Evolutionary conservation across 768 basidiomycete species (phyloP), one percentile per base, ranked within the genome.

Genomic region (Chlorophyllum brunneum): DNA sequence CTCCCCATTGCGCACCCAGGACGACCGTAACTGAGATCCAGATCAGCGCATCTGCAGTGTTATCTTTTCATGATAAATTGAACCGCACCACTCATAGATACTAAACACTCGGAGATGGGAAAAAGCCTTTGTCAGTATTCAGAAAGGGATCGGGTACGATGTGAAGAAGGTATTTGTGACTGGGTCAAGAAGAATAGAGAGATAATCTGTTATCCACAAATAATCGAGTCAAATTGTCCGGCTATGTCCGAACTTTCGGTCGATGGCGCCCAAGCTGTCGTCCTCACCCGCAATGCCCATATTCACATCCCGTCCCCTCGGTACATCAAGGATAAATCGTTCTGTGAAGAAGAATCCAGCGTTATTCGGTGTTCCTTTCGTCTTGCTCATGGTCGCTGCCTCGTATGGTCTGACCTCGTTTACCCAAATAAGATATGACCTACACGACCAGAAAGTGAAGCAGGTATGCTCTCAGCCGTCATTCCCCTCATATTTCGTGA

Each of bases 361-460:
- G 4, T 63, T 88, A 16, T 97, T 98, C 58, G 95, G 95, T 9
- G 67, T 93, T 0, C 92, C 95, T 0, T 97, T 98, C 68, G 55
- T 98, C 6, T 63, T 87, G 59, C 73, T 93, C 58, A 87, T 97
- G 67, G 91, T 98, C 51, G 82, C 77, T 10, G 88, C 92, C 1
- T 93, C 90, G 15, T 98, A 87, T 63, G 92, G 84, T 5, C 70
- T 99, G 44, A 79, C 85, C 15, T 72, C 78, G 1, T 83, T 99
- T 63, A 94, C 94, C 0, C 90, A 93, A 66, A 95, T 90, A 24
- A 78, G 91, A 23, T 98, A 98, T 64, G 95, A 98, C 65, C 66
- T 90, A 56, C 88, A 95, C 26, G 84, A 88, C 63, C 80, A 86
- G 69, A 88, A 84, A 65, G 79, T 90, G 23, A 80, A 82, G 58